Evolutionary conservation across 179 eudicot genomes (phyloP).

Genomic region (Silene coronaria): DNA sequence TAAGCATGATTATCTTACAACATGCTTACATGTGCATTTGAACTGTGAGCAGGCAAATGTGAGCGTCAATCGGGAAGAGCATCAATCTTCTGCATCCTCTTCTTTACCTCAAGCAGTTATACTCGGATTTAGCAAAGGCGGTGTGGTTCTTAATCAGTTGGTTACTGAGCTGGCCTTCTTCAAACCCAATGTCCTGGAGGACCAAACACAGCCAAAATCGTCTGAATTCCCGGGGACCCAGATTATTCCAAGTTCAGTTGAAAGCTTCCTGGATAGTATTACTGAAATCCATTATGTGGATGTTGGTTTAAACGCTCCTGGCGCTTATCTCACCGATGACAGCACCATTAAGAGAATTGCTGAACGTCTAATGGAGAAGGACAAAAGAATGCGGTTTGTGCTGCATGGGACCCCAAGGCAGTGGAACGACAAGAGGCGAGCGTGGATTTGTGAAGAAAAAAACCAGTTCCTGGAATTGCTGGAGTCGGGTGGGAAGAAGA

Average conservation of each 20-base stretch:
- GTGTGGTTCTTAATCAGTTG: constrained; percentile 73
- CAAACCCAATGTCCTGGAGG: constrained; percentile 17
- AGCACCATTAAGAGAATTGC: constrained; percentile 40
- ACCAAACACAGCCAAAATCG: constrained; percentile 4
- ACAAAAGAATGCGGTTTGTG: constrained; percentile 37
- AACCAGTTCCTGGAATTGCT: constrained; percentile 49
- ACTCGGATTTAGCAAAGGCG: constrained; percentile 93
- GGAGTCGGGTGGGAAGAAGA: constrained; percentile 30
- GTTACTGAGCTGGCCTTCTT: constrained; percentile 53
- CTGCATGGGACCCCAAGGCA: constrained; percentile 96
- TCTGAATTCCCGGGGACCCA: constrained; percentile 12
- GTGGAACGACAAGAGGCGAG: constrained; percentile 63
- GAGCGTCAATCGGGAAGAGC: constrained; percentile 28
- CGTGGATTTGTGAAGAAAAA: constrained; percentile 68
- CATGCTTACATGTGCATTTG: not conserved
- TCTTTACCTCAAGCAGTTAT: constrained; percentile 45
- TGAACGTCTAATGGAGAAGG: constrained; percentile 27
- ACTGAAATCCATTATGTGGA: constrained; percentile 77
- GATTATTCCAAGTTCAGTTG: constrained; percentile 54
- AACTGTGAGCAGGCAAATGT: constrained; percentile 28
- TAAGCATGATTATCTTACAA: too few species aligned
- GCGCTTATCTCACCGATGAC: constrained; percentile 65
- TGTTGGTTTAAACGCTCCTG: constrained; percentile 70
- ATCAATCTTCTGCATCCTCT: constrained; percentile 26
- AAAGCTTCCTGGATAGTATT: constrained; percentile 64